These are phyloP conservation scores for Rachicladosporium sp. DNA, from an alignment of 2,329 filamentous ascomycete genomes.

Conservation along the genomic window DNA sequence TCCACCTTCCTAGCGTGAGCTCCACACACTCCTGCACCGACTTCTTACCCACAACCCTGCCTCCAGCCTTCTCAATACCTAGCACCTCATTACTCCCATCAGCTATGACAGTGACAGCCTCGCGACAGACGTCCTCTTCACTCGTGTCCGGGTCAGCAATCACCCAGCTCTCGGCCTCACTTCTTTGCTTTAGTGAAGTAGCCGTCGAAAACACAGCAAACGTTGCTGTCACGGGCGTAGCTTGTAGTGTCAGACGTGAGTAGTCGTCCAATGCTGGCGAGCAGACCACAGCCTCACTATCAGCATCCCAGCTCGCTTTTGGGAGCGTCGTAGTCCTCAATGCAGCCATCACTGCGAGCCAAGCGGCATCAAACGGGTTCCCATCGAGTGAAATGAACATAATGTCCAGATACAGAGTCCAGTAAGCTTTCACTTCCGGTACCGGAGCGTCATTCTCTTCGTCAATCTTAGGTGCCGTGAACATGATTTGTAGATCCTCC, in stretches of 20 bases:
- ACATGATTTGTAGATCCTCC: constrained; percentile 57
- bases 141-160: constrained; percentile 80
- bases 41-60: constrained; percentile 53
- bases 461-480: constrained; percentile 34
- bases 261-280: constrained; percentile 46
- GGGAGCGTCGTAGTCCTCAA: constrained; percentile 68
- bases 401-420: constrained; percentile 91
- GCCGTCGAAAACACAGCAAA: constrained; percentile 63
- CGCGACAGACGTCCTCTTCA: constrained; percentile 74
- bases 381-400: constrained; percentile 88
- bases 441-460: constrained; percentile 28
- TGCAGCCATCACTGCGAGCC: constrained; percentile 72
- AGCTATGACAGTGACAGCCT: constrained; percentile 65
- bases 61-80: constrained; percentile 73
- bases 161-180: constrained; percentile 47
- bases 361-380: constrained; percentile 82
- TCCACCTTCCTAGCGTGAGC: constrained; percentile 1
- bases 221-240: constrained; percentile 63
- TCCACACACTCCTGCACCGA: constrained; percentile 47
- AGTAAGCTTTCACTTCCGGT: constrained; percentile 66
- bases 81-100: constrained; percentile 39
- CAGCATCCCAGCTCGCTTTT: constrained; percentile 68
- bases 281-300: constrained; percentile 69
- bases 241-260: constrained; percentile 46
- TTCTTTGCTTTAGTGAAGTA: constrained; percentile 34